Evolutionary conservation across 139 green algal genomes (phyloP).

Genomic region (Nannochloris sp.): DNA sequence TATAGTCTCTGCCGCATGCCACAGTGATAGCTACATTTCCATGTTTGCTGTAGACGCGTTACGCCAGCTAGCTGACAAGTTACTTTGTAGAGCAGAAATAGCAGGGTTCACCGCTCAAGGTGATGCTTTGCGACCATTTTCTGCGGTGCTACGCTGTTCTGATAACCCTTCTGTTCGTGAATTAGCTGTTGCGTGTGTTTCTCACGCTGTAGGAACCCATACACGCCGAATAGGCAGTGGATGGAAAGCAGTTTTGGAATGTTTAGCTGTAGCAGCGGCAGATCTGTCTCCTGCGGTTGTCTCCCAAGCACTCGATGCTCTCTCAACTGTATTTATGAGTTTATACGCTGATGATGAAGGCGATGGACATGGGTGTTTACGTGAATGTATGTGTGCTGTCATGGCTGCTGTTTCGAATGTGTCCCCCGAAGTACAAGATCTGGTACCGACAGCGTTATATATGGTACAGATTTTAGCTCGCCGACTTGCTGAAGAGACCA

Average conservation of each 20-base stretch:
- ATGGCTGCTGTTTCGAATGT: conserved; percentile 9
- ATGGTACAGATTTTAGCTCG: conserved; percentile 21
- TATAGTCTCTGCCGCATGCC: conserved; percentile 70
- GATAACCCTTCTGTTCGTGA: conserved; percentile 86
- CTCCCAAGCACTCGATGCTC: conserved; percentile 44
- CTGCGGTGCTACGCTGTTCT: conserved; percentile 86
- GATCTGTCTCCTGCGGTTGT: conserved; percentile 47
- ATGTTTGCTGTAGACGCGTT: conserved; percentile 91
- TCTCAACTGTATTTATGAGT: conserved; percentile 48
- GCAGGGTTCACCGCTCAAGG: conserved; percentile 89
- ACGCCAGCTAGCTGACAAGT: conserved; percentile 75
- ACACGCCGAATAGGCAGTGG: conserved; percentile 89
- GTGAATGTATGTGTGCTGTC: conserved; percentile 9
- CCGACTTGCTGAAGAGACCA: conserved; percentile 6
- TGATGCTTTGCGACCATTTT: conserved; percentile 95
- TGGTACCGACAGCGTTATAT: conserved; percentile 10
- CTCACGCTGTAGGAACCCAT: conserved; percentile 77
- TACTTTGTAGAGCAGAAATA: conserved; percentile 93
- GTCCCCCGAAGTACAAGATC: conserved; percentile 6
- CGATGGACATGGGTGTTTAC: not conserved
- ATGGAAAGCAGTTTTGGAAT: conserved; percentile 82
- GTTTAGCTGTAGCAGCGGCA: conserved; percentile 19
- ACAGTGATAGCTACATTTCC: conserved; percentile 67
- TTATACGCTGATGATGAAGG: conserved; percentile 31
- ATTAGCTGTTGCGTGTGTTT: conserved; percentile 88